phyloP scores from a whole-genome alignment of 306 rosid species.

The Coriaria nepalensis region DNA sequence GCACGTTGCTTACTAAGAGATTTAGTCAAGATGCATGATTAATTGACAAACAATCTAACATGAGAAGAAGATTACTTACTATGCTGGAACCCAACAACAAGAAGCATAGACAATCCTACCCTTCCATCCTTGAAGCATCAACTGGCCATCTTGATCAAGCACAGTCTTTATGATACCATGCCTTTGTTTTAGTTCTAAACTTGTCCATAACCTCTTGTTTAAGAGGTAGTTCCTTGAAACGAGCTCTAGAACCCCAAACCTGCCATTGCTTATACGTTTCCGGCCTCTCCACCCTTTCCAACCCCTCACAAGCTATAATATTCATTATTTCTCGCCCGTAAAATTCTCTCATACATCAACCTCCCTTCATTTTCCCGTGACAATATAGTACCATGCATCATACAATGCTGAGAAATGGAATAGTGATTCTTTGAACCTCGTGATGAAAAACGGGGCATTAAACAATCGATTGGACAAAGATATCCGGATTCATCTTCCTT shows the following conservation, averaged over 20 bases:
- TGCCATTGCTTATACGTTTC: constrained; percentile 69
- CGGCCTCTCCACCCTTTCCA: constrained; percentile 50
- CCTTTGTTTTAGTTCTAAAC: constrained; percentile 19
- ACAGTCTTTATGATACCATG: constrained; percentile 30
- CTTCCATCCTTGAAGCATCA: constrained; percentile 73
- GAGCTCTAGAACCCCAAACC: constrained; percentile 24
- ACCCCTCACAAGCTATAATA: constrained; percentile 52
- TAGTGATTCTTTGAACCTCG: constrained; percentile 56
- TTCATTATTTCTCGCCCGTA: constrained; percentile 44
- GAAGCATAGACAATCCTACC: constrained; percentile 43
- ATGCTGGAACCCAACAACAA: constrained; percentile 58
- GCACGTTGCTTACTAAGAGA: too few species aligned
- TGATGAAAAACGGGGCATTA: constrained; percentile 66
- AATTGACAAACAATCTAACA: too few species aligned
- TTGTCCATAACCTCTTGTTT: constrained; percentile 18
- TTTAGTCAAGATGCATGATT: too few species aligned
- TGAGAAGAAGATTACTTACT: not conserved
- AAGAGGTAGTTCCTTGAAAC: constrained; percentile 34
- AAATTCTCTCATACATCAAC: constrained; percentile 44
- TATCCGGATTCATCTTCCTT: constrained; percentile 53
- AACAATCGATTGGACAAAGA: constrained; percentile 35
- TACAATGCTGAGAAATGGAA: constrained; percentile 42
- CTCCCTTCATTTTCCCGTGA: constrained; percentile 30
- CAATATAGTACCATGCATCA: constrained; percentile 26
- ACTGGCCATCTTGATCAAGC: constrained; percentile 30